Evolutionary conservation across 2,329 filamentous ascomycete species (phyloP).

Genomic region (Ramularia collo-cygni): DNA sequence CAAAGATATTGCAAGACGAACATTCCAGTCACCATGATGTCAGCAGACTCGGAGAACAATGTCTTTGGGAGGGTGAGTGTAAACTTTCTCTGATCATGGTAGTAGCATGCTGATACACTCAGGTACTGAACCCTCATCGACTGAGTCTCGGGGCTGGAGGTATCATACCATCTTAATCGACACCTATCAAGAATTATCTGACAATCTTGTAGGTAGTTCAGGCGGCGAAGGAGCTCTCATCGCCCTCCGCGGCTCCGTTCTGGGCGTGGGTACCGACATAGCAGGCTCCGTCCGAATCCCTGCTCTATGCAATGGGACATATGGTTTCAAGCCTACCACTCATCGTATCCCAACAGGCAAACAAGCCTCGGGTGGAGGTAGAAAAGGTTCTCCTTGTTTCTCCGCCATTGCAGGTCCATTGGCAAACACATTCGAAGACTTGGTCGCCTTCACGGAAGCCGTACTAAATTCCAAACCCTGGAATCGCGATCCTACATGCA

Average conservation of each 20-base stretch:
- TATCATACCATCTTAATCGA: too few relatives aligned
- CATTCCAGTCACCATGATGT: slow-evolving; percentile 44
- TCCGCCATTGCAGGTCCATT: slow-evolving; percentile 24
- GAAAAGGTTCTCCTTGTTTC: slow-evolving; percentile 40
- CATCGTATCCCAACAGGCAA: slow-evolving; percentile 23
- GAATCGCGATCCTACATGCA: slow-evolving; percentile 25
- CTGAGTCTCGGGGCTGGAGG: slow-evolving; percentile 51
- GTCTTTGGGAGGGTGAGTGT: slow-evolving; percentile 36
- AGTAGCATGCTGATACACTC: too few relatives aligned
- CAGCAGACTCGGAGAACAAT: slow-evolving; percentile 27
- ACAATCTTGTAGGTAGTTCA: slow-evolving; percentile 44
- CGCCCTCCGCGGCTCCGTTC: slow-evolving; percentile 50
- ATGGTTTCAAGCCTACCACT: slow-evolving; percentile 22
- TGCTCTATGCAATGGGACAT: slow-evolving; percentile 60
- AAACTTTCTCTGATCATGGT: too few relatives aligned
- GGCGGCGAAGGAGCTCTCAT: slow-evolving; percentile 59
- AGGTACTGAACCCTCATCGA: slow-evolving; percentile 54
- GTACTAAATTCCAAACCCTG: slow-evolving; percentile 19
- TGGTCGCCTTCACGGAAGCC: slow-evolving; percentile 18
- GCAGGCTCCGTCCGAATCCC: slow-evolving; percentile 66
- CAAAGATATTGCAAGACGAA: slow-evolving; percentile 51
- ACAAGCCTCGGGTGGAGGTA: slow-evolving; percentile 34
- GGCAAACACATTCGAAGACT: slow-evolving; percentile 21
- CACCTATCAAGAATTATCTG: too few relatives aligned
- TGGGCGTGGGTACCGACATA: slow-evolving; percentile 59